phyloP scores from a whole-genome alignment of 495 filamentous ascomycete species.

The Neurospora sp. region DNA sequence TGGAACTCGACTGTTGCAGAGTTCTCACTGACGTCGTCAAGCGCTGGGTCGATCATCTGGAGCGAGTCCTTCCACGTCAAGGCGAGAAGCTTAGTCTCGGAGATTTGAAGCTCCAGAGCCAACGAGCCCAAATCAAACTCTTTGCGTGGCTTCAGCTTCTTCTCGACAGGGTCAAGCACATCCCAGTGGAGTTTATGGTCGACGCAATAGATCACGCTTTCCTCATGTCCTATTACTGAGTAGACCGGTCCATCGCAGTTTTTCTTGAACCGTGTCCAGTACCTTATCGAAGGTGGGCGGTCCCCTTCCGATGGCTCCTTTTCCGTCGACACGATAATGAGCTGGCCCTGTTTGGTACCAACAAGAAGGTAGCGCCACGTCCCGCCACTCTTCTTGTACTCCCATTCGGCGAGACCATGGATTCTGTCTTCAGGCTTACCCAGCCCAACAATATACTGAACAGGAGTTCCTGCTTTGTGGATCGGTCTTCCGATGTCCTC shows the following conservation, averaged over 20 bases:
- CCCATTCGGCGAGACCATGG: conserved; percentile 36
- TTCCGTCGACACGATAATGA: conserved; percentile 34
- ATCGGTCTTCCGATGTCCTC: conserved; percentile 30
- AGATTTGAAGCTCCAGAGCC: conserved; percentile 29
- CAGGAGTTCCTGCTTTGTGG: conserved; percentile 20
- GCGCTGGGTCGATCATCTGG: conserved; percentile 27
- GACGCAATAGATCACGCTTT: conserved; percentile 37
- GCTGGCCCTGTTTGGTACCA: conserved; percentile 27
- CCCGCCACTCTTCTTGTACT: conserved; percentile 26
- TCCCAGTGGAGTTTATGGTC: conserved; percentile 36
- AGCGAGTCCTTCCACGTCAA: conserved; percentile 37
- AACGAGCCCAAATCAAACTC: conserved; percentile 31
- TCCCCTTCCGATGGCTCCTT: conserved; percentile 6
- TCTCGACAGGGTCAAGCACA: conserved; percentile 30
- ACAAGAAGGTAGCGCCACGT: conserved; percentile 39
- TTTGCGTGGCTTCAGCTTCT: conserved; percentile 31
- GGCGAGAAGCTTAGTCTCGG: conserved; percentile 31
- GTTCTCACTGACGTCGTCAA: neutral
- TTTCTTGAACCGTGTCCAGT: conserved; percentile 35
- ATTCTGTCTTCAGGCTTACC: conserved; percentile 31
- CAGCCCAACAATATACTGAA: conserved; percentile 31
- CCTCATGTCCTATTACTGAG: conserved; percentile 30
- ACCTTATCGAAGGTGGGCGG: conserved; percentile 22
- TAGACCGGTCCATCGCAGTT: conserved; percentile 27
- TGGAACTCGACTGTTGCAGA: neutral